A percentile compares a stretch with the other conserved stretches of the same genome.
phyloP scores from a whole-genome alignment of 1,284 basidiomycete species.

The Neolentinus lepideus region DNA sequence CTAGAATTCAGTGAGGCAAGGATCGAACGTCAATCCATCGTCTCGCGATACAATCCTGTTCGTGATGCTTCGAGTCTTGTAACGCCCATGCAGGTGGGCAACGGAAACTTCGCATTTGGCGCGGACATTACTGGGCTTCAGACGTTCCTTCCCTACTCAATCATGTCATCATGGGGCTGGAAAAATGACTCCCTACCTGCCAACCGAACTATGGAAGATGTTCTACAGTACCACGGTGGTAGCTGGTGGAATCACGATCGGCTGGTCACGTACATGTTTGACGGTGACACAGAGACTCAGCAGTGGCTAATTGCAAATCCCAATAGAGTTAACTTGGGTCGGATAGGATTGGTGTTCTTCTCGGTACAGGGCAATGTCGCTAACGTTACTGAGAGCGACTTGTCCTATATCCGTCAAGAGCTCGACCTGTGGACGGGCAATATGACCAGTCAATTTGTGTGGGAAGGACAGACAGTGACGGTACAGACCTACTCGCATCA shows the following conservation, averaged over 20 bases:
- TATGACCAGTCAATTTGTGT: conserved; percentile 37
- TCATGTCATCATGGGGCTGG: conserved; percentile 55
- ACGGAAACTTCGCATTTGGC: conserved; percentile 56
- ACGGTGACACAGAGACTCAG: conserved; percentile 36
- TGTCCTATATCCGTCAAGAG: conserved; percentile 30
- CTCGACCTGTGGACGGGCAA: conserved; percentile 51
- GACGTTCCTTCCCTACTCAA: conserved; percentile 48
- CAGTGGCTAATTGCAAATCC: conserved; percentile 55
- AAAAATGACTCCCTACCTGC: conserved; percentile 50
- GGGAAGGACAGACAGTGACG: conserved; percentile 25
- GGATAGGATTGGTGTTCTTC: conserved; percentile 39
- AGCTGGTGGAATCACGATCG: conserved; percentile 44
- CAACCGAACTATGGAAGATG: conserved; percentile 33
- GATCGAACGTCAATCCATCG: conserved; percentile 35
- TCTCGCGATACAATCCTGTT: conserved; percentile 45
- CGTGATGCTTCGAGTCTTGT: conserved; percentile 37
- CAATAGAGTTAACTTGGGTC: conserved; percentile 48
- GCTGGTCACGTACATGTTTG: conserved; percentile 46
- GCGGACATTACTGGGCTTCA: conserved; percentile 53
- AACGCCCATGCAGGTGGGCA: conserved; percentile 55
- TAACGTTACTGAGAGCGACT: conserved; percentile 32
- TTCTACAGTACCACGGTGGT: conserved; percentile 40
- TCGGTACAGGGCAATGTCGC: conserved; percentile 19
- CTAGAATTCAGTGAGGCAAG: background rate
- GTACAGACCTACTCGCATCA: conserved; percentile 37